Evolutionary conservation across 2,329 filamentous ascomycete genomes (phyloP).

Genomic region (Monosporascus sp.): DNA sequence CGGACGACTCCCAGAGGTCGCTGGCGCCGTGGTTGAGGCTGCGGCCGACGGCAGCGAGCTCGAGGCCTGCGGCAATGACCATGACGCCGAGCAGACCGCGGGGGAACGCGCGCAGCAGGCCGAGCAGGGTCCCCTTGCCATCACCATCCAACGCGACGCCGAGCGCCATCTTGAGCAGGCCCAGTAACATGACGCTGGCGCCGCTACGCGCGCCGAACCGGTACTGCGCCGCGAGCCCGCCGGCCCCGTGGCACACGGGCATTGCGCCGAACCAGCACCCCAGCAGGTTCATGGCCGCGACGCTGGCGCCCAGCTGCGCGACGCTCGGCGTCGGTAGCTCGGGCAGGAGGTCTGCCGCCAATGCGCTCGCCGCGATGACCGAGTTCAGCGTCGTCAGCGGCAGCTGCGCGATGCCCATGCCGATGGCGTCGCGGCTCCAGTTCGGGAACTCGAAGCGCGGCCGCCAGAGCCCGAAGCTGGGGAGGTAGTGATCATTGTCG

Average conservation of each 20-base stretch:
- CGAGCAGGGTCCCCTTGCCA: constrained; percentile 66
- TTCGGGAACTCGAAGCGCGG: constrained; percentile 46
- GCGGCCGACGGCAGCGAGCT: constrained; percentile 80
- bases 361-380: constrained; percentile 77
- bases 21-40: constrained; percentile 68
- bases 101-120: constrained; percentile 67
- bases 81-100: constrained; percentile 75
- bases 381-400: constrained; percentile 91
- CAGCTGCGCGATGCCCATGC: constrained; percentile 75
- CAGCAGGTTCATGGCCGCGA: constrained; percentile 75
- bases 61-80: constrained; percentile 83
- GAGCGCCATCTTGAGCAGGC: constrained; percentile 66
- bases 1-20: constrained; percentile 53
- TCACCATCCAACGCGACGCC: constrained; percentile 56
- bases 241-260: constrained; percentile 92
- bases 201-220: constrained; percentile 88
- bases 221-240: constrained; percentile 84
- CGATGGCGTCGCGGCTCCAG: constrained; percentile 34
- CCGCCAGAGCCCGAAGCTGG: constrained; percentile 54
- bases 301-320: constrained; percentile 73
- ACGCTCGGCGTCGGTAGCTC: constrained; percentile 61
- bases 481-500: constrained; percentile 29
- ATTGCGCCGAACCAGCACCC: constrained; percentile 91
- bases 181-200: constrained; percentile 74
- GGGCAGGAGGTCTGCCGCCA: constrained; percentile 73